Evolutionary conservation across 73 alveolate species (phyloP), one percentile per base, ranked within the genome.

Genomic region (Blepharisma japonicum): DNA sequence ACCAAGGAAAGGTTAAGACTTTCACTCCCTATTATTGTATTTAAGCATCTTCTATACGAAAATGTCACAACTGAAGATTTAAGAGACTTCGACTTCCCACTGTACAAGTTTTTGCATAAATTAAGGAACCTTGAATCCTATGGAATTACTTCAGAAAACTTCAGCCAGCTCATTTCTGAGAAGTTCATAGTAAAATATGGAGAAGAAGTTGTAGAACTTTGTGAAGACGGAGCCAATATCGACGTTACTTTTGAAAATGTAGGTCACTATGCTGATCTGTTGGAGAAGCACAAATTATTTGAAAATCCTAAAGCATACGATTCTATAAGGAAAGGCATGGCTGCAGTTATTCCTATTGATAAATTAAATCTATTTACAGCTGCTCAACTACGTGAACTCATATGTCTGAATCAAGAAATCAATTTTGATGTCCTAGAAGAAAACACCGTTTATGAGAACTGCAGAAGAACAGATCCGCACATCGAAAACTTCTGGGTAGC

Each of bases 321-420:
- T 56, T 55, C 91, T 6, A 90, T 92, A n/a, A 79, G 88, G 68
- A 87, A 79, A 71, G 98, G 98, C 5, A 80, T 93, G 54, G 86
- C 82, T 55, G 81, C 90, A 61, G 92, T 91, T 18, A 80, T 92
- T 55, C 95, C 96, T 50, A 38, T 83, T 0, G 90, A 86, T 32
- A 71, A 88, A 56, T 55, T 89, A 71, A 84, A 90, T 77, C 74
- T 83, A 48, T 71, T 90, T 23, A 68, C 87, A 7, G 92, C 97
- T 97, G 80, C 70, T 55, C 97, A 94, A 77, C 70, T 94, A 45
- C 97, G 92, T 79, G 82, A 83, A 83, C 83, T 89, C 50, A 97
- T 94, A 18, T 90, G 97, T 21, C 98, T 98, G 48, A 86, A 83
- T 38, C 93, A 90, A 45, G 86, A 82, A 6, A 79, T 94, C 47